Base-by-base conservation (phyloP, 164 flowering plant species). In the Warburgia ugandensis region DNA sequence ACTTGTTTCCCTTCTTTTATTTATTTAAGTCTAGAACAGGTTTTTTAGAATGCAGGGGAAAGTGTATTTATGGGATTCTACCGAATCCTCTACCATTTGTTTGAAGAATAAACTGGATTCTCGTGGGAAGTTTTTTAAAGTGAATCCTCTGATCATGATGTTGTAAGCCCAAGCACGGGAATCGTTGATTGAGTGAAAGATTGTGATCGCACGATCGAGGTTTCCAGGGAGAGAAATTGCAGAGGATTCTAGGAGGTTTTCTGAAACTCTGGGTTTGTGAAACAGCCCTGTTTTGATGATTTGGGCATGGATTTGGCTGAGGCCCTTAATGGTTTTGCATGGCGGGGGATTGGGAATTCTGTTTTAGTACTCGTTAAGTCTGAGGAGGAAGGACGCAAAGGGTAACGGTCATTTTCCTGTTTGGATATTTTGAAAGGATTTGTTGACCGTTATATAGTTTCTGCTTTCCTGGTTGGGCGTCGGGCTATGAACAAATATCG, bases 321-420 rank as follows among this genome's bases (percentile, higher is more conserved):
- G 53, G 41, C 74, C 70, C 50, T 39, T 70, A 56, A 52, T 23
- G 56, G 70, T 76, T 51, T 71, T 76, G 73, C 80, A 78, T n/a
- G n/a, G n/a, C n/a, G n/a, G n/a, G n/a, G n/a, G n/a, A n/a, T n/a
- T n/a, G n/a, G n/a, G n/a, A n/a, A n/a, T n/a, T n/a, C n/a, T n/a
- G n/a, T n/a, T n/a, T n/a, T n/a, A n/a, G n/a, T n/a, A n/a, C n/a
- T n/a, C n/a, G n/a, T n/a, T n/a, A n/a, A n/a, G n/a, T n/a, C n/a
- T n/a, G n/a, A n/a, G n/a, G n/a, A n/a, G n/a, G n/a, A n/a, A n/a
- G n/a, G n/a, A n/a, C n/a, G n/a, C n/a, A n/a, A n/a, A n/a, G n/a
- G n/a, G n/a, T n/a, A n/a, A n/a, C n/a, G n/a, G n/a, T n/a, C n/a
- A n/a, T n/a, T n/a, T n/a, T n/a, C n/a, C n/a, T n/a, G n/a, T n/a